Percentiles rank a stretch among this genome's conserved stretches.
These are phyloP conservation scores for Pittosporum tobira DNA, from an alignment of 129 eudicot species.

Conservation along the genomic window DNA sequence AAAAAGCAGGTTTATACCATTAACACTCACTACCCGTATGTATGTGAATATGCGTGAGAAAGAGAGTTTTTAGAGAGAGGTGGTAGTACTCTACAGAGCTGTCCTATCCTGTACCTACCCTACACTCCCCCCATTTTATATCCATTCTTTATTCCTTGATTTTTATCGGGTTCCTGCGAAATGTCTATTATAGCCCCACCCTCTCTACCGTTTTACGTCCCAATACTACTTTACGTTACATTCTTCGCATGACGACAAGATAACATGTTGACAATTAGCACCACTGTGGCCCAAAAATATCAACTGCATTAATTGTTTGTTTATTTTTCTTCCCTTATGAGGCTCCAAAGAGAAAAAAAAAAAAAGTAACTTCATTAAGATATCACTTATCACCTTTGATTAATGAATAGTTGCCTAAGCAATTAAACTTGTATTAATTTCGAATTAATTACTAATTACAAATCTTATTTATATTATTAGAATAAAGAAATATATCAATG, in stretches of 20 bases:
- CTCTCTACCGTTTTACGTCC: background rate
- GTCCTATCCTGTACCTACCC: conserved; percentile 9
- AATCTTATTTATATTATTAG: too few species aligned
- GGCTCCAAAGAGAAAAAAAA: too few species aligned
- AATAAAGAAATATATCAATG: too few species aligned
- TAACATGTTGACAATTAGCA: background rate
- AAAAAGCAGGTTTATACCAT: conserved; percentile 17
- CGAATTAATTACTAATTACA: too few species aligned
- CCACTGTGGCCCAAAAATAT: background rate
- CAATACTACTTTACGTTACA: background rate
- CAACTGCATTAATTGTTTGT: too few species aligned
- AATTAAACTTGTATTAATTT: too few species aligned
- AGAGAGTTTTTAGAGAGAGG: conserved; percentile 4
- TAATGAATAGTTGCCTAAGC: too few species aligned
- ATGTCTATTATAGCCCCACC: background rate
- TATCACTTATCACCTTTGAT: too few species aligned
- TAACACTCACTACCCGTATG: background rate
- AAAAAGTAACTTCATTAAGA: too few species aligned
- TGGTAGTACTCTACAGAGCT: conserved; percentile 1
- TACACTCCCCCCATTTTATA: background rate
- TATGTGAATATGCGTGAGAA: conserved; percentile 11
- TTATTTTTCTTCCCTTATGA: too few species aligned
- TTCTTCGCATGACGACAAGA: background rate
- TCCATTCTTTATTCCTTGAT: conserved; percentile 1
- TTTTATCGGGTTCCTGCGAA: background rate